Evolutionary conservation across 257 asterid genomes (phyloP).

Genomic region (Knoxia roxburghii): DNA sequence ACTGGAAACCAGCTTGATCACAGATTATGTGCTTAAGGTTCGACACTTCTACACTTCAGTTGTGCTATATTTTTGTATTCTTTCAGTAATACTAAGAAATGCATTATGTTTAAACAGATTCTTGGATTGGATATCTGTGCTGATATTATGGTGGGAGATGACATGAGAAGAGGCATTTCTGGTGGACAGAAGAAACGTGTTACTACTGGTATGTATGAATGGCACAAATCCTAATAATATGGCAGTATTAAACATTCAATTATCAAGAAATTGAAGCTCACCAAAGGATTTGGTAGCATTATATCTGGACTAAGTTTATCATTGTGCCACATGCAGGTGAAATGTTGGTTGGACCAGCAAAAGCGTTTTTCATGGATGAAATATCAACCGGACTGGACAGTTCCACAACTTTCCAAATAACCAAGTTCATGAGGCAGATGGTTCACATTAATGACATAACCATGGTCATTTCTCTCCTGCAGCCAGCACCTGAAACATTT

Average conservation of each 20-base stretch:
- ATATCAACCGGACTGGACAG: slow-evolving; percentile 87
- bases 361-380: slow-evolving; percentile 91
- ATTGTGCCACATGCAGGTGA: slow-evolving; percentile 45
- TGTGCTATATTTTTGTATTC: not conserved
- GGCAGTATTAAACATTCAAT: too few species aligned
- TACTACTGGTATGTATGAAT: slow-evolving; percentile 57
- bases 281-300: not conserved
- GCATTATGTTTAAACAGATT: slow-evolving; percentile 34
- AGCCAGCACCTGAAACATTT: slow-evolving; percentile 81
- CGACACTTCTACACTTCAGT: not conserved
- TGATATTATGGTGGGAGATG: slow-evolving; percentile 88
- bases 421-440: slow-evolving; percentile 81
- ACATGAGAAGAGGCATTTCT: slow-evolving; percentile 87
- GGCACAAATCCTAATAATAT: too few species aligned
- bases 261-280: too few species aligned
- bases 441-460: slow-evolving; percentile 69
- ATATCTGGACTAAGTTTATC: not conserved
- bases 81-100: not conserved
- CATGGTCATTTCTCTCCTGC: slow-evolving; percentile 76
- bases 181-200: slow-evolving; percentile 96
- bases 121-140: slow-evolving; percentile 91
- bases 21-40: slow-evolving; percentile 90
- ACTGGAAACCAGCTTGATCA: slow-evolving; percentile 67
- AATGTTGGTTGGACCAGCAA: slow-evolving; percentile 90
- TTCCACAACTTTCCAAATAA: slow-evolving; percentile 81